Conservation (phyloP, 257 asterid species). For the Apocynum venetum region DNA sequence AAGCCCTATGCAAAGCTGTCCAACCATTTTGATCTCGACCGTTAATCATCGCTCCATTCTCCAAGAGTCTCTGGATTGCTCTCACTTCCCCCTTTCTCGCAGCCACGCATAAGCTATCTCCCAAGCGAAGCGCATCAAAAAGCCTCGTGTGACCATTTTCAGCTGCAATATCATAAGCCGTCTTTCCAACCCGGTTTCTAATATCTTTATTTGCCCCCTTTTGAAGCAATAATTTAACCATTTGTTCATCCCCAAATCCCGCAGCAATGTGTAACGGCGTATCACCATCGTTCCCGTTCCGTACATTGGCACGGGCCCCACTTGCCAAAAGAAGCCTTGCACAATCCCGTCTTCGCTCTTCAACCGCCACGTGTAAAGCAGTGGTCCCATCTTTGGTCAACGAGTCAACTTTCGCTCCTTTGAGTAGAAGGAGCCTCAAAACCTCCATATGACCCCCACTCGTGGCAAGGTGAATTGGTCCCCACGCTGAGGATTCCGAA, state of each 20-base stretch:
- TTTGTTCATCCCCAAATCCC: slow-evolving; percentile 52
- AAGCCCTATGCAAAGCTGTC: slow-evolving; percentile 70
- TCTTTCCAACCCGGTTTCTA: slow-evolving; percentile 47
- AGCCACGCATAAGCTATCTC: slow-evolving; percentile 52
- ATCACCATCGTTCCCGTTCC: slow-evolving; percentile 40
- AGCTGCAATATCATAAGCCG: slow-evolving; percentile 71
- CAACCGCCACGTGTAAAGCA: slow-evolving; percentile 65
- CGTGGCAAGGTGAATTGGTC: slow-evolving; percentile 60
- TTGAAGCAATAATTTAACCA: slow-evolving; percentile 56
- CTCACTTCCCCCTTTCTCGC: slow-evolving; percentile 68
- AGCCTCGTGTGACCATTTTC: slow-evolving; percentile 63
- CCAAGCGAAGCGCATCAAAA: slow-evolving; percentile 58
- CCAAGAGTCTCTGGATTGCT: slow-evolving; percentile 50
- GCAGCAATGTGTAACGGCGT: slow-evolving; percentile 65
- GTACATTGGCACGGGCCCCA: slow-evolving; percentile 32
- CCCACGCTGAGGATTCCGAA: slow-evolving; percentile 49
- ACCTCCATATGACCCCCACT: slow-evolving; percentile 61
- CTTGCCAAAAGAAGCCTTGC: slow-evolving; percentile 49
- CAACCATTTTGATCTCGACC: slow-evolving; percentile 76
- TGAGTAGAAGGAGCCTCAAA: slow-evolving; percentile 49
- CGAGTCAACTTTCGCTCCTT: slow-evolving; percentile 55
- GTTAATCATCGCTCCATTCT: slow-evolving; percentile 56
- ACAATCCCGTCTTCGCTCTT: slow-evolving; percentile 61
- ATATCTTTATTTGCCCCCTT: slow-evolving; percentile 68
- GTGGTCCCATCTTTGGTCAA: slow-evolving; percentile 57